Base-by-base conservation (phyloP, 2,329 filamentous ascomycete species). In the Sodiomyces alkalinus region DNA sequence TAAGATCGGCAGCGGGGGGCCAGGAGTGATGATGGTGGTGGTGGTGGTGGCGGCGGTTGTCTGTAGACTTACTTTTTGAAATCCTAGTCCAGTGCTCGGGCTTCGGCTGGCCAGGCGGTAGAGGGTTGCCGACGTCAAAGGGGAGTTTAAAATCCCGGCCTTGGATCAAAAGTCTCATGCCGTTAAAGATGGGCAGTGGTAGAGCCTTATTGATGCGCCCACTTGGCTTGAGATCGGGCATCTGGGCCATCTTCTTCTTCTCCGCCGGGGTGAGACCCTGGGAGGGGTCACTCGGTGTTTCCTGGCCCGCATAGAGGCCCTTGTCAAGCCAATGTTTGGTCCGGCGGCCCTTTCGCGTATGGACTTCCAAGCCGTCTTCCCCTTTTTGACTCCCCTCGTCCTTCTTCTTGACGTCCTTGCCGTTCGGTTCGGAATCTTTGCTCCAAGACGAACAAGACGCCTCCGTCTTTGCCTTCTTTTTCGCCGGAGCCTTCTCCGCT, bases 21-120 rank as follows among this genome's bases (percentile, higher is more conserved):
- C n/a, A n/a, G n/a, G n/a, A n/a, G n/a, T n/a, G n/a, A n/a, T n/a
- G n/a, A n/a, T n/a, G n/a, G n/a, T n/a, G n/a, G n/a, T n/a, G n/a
- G n/a, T n/a, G n/a, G n/a, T n/a, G n/a, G n/a, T n/a, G n/a, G n/a
- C n/a, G n/a, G n/a, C n/a, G n/a, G n/a, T n/a, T n/a, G n/a, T n/a
- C n/a, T n/a, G n/a, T n/a, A n/a, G 16, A 53, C 77, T 60, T 61
- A 92, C 82, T 96, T 53, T 80, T 90, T 38, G 83, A 86, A 41
- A 90, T 77, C 49, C 87, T 87, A 40, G 76, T 75, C 80, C 86
- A 98, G 43, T 92, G 83, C 40, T 92, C 77, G 1, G 87, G 86
- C 53, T 92, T 93, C 15, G 85, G 81, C 47, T 93, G 81, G 27
- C 80, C 83, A 2, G 75, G 72, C 4, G 82, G 79, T 13, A 92